Evolutionary conservation across 768 basidiomycete species (phyloP), one percentile per base, ranked within the genome.

Genomic region (Pholiota microspora): DNA sequence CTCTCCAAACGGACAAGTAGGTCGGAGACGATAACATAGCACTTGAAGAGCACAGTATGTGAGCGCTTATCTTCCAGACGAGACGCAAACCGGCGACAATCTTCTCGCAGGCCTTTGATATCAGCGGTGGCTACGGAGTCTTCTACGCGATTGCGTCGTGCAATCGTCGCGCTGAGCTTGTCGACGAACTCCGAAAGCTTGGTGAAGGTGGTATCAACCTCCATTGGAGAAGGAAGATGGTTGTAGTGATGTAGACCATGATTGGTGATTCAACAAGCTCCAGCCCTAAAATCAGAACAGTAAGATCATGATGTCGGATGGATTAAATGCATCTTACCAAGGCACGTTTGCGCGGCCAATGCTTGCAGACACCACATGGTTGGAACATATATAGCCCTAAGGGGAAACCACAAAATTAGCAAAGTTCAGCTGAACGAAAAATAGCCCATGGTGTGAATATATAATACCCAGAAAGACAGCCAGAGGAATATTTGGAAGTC

Each of bases 1-100:
- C 21, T 25, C 13, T 55, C 54, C 28, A 49, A 24, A 8, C 54
- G 54, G n/a, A 55, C 38, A 10, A 55, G 47, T 6, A 55, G 13
- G 25, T 55, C 54, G 8, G 54, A 55, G 3, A 36, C 48, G 38
- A 55, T 15, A 15, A 32, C 34, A 32, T 46, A 29, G 8, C 18
- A 42, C 9, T 42, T 42, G 21, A 42, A 42, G 6, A 42, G 40
- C 0, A 42, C 9, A 23, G 40, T 16, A 42, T 42, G 40, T 9
- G 21, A 3, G 4, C 40, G 40, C 3, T 12, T 16, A 42, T 42
- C 40, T 16, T 42, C 40, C 21, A 42, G 21, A 4, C 21, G 40
- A 6, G 40, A 42, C 40, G 40, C 40, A 16, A 42, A 18, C 7
- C 16, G 21, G 3, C 40, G 40, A 23, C 40, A 42, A 10, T 42